These are phyloP conservation scores for Daldinia eschscholtzii DNA, from an alignment of 2,329 filamentous ascomycete species.

Conservation along the genomic window DNA sequence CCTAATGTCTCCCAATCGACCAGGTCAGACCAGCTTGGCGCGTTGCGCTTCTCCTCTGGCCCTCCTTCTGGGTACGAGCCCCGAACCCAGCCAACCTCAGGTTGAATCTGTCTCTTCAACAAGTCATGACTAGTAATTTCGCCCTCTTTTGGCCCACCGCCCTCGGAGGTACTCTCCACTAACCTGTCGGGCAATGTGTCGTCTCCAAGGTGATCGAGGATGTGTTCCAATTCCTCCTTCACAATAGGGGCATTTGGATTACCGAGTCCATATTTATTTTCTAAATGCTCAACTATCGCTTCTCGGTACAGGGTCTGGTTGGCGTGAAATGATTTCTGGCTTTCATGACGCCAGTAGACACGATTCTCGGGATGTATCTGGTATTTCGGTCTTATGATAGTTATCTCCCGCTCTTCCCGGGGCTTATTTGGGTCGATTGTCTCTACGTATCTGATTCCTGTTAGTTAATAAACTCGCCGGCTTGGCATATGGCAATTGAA, in stretches of 20 bases:
- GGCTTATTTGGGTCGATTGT: not conserved
- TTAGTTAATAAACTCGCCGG: conserved; percentile 42
- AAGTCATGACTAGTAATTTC: not conserved
- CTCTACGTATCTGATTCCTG: conserved; percentile 31
- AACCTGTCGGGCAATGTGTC: not conserved
- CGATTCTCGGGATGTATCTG: conserved; percentile 50
- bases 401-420: not conserved
- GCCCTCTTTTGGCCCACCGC: not conserved
- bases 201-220: conserved; percentile 32
- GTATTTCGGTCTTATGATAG: conserved; percentile 42
- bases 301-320: conserved; percentile 19
- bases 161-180: not conserved
- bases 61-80: conserved; percentile 27
- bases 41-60: conserved; percentile 35
- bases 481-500: conserved; percentile 6
- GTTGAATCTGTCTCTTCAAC: conserved; percentile 5
- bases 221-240: conserved; percentile 4
- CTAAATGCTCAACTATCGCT: conserved; percentile 12
- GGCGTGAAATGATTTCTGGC: not conserved
- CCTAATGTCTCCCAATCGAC: conserved; percentile 45
- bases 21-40: conserved; percentile 48
- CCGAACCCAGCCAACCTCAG: conserved; percentile 6
- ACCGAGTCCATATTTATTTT: conserved; percentile 13
- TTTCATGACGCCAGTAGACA: conserved; percentile 48
- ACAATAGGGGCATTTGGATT: too few species aligned